Evolutionary conservation across 768 basidiomycete genomes (phyloP).

Genomic region (Hebeloma cylindrosporum): DNA sequence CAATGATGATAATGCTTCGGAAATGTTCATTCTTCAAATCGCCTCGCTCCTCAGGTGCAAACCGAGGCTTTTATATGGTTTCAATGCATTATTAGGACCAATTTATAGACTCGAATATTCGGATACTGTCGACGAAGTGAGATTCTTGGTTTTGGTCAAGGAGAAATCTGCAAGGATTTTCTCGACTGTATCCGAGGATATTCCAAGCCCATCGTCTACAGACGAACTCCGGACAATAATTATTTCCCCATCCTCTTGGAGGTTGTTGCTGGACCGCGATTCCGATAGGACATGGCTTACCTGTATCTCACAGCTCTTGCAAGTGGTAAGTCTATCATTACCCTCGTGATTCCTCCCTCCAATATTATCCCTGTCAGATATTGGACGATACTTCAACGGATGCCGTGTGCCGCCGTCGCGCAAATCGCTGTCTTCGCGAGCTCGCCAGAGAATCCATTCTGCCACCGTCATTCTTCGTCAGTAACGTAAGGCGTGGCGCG

Average conservation of each 20-base stretch:
- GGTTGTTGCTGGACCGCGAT: constrained; percentile 1
- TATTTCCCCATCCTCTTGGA: constrained; percentile 1
- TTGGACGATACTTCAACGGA: constrained; percentile 14
- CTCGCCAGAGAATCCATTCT: constrained; percentile 18
- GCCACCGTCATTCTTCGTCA: constrained; percentile 24
- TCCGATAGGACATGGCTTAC: constrained; percentile 10
- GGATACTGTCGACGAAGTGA: constrained; percentile 9
- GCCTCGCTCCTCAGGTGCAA: constrained; percentile 8
- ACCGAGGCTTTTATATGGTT: constrained; percentile 11
- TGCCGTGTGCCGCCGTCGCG: constrained; percentile 1
- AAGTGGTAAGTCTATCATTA: constrained; percentile 11
- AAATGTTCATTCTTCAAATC: constrained; percentile 5
- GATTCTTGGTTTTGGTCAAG: constrained; percentile 12
- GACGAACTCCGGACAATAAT: constrained; percentile 3
- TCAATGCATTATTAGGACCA: constrained; percentile 11
- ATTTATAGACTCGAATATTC: constrained; percentile 15
- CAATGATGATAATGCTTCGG: not conserved
- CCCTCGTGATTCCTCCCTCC: not conserved
- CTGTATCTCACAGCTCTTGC: constrained; percentile 21
- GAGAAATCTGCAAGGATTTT: constrained; percentile 4
- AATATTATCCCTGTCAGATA: constrained; percentile 1
- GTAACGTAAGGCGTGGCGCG: constrained; percentile 10
- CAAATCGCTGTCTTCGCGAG: constrained; percentile 17
- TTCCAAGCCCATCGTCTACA: not conserved
- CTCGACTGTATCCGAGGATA: constrained; percentile 1